Conservation (phyloP, 345 rosid species). For the Firmiana major region DNA sequence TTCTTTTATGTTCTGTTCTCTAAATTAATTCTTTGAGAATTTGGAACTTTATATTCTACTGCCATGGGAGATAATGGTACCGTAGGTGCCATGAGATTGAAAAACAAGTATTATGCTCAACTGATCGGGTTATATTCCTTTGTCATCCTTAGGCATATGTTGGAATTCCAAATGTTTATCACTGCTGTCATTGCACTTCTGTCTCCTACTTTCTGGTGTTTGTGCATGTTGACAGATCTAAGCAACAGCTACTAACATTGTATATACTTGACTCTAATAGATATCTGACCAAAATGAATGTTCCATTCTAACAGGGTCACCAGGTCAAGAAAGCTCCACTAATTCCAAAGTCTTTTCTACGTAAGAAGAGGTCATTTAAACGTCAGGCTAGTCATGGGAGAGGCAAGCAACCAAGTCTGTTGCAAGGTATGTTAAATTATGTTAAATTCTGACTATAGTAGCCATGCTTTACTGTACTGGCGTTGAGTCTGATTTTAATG, state of each 20-base stretch:
- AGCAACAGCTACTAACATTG: background rate
- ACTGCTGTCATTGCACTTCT: background rate
- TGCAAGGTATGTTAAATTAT: slow-evolving; percentile 52
- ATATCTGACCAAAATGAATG: slow-evolving; percentile 17
- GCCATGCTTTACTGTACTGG: background rate
- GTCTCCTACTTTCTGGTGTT: background rate
- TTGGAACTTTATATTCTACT: background rate
- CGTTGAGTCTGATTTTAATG: background rate
- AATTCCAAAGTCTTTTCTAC: slow-evolving; percentile 54
- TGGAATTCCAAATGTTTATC: background rate
- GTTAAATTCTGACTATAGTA: slow-evolving; percentile 2
- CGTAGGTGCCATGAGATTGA: background rate
- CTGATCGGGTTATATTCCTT: background rate
- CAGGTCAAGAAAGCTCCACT: slow-evolving; percentile 57
- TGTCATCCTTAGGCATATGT: background rate
- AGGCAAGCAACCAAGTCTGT: slow-evolving; percentile 51
- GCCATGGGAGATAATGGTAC: background rate
- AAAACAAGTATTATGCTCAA: background rate
- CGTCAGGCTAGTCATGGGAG: slow-evolving; percentile 75
- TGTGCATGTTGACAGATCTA: background rate
- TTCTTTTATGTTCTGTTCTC: background rate
- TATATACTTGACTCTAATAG: background rate
- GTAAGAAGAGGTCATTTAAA: slow-evolving; percentile 77
- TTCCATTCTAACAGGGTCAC: slow-evolving; percentile 19
- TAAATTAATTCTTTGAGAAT: background rate